Evolutionary conservation across 2,329 filamentous ascomycete species (phyloP), one percentile per base, ranked within the genome.

Genomic region (Hypoxylon sp.): DNA sequence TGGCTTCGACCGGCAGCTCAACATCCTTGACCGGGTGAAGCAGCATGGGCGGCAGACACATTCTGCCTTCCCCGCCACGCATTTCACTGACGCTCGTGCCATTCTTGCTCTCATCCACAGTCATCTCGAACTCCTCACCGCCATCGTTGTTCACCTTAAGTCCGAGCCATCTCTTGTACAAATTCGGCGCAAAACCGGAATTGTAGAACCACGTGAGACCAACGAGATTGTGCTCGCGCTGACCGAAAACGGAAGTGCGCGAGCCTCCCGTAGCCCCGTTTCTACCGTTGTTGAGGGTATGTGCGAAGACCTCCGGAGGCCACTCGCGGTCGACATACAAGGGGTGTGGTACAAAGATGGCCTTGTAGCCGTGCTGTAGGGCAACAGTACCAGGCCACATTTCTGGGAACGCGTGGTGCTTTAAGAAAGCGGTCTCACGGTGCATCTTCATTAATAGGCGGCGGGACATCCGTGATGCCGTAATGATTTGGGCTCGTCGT

Each of bases 151-250:
- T 88, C 34, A 94, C 90, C 68, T 86, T 87, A 72, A 94, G 87
- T 1, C 93, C 94, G 34, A 97, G 79, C 94, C 94, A 98, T 64
- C 93, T 84, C 51, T 88, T 85, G 82, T 95, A 97, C 73, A 98
- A 73, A 67, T 92, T 92, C 2, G 89, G 86, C 6, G 91, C 89
- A 74, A 97, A 97, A 1, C 89, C 88, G 0, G 91, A 90, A 69
- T 93, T 92, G 78, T 97, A 97, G 78, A 95, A 97, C 93, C 93
- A 98, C 19, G 89, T 93, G 72, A 93, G 88, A 0, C 94, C 93
- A 56, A 85, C 84, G 74, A 97, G 90, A 77, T 97, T 97, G 77
- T 95, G 92, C 79, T 97, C 94, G 17, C 92, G 85, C 70, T 95
- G 91, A 37, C 91, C 92, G 73, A 92, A 94, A 17, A 94, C 84